Evolutionary conservation across 495 filamentous ascomycete species (phyloP).

Genomic region (Penicillium angulare): DNA sequence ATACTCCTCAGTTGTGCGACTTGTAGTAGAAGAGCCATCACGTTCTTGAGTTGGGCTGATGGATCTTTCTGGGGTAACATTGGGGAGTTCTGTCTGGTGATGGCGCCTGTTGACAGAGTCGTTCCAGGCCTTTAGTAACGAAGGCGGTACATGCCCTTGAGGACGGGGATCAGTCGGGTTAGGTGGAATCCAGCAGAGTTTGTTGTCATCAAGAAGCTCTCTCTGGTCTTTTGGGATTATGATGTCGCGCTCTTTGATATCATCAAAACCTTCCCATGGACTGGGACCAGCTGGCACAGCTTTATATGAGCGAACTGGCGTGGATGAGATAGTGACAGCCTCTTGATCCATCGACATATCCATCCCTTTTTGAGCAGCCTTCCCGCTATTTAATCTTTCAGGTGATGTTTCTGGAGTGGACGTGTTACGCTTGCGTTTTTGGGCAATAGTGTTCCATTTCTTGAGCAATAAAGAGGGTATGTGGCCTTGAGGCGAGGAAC

Average conservation of each 20-base stretch:
- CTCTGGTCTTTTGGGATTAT: constrained; percentile 60
- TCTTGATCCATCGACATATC: background rate
- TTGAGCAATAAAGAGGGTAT: constrained; percentile 35
- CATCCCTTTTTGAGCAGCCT: too few relatives aligned
- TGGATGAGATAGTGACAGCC: background rate
- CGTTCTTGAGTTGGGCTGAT: constrained; percentile 6
- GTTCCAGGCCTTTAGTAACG: constrained; percentile 37
- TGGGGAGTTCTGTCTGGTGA: background rate
- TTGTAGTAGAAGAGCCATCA: background rate
- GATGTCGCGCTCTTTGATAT: constrained; percentile 46
- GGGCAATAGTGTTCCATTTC: constrained; percentile 40
- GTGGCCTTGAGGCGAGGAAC: constrained; percentile 24
- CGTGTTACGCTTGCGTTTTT: too few relatives aligned
- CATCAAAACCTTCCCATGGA: constrained; percentile 38
- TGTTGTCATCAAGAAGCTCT: constrained; percentile 49
- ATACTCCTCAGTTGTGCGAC: background rate
- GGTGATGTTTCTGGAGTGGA: too few relatives aligned
- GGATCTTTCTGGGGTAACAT: background rate
- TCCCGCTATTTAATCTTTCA: too few relatives aligned
- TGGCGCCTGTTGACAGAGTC: constrained; percentile 30
- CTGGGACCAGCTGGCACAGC: constrained; percentile 1
- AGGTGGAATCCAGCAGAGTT: constrained; percentile 47
- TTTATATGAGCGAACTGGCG: background rate
- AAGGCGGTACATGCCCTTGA: constrained; percentile 36
- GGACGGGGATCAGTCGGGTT: constrained; percentile 18